A percentile compares a stretch with the other conserved stretches of the same genome.
phyloP scores from a whole-genome alignment of 192 early-diverging fungal genomes.

The Umbelopsis sp. region DNA sequence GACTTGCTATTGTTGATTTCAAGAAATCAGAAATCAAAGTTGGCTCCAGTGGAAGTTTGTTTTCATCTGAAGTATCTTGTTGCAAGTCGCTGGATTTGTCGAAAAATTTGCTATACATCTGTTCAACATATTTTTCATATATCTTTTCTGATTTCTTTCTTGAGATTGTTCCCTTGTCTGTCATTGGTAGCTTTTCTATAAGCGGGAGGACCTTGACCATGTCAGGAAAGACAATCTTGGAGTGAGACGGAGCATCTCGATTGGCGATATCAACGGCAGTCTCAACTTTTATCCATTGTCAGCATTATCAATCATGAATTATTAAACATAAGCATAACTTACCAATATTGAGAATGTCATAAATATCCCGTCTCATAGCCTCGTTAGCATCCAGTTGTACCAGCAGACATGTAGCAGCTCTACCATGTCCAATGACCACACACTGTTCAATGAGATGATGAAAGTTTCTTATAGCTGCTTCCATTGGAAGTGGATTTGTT shows the following conservation, averaged over 20 bases:
- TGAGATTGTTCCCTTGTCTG: constrained; percentile 32
- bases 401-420: constrained; percentile 13
- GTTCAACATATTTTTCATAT: constrained; percentile 51
- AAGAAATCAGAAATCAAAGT: constrained; percentile 13
- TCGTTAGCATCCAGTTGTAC: constrained; percentile 5
- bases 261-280: constrained; percentile 28
- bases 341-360: constrained; percentile 2
- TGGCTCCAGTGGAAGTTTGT: background rate
- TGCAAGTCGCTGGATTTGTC: background rate
- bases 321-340: background rate
- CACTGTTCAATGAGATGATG: constrained; percentile 19
- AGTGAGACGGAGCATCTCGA: constrained; percentile 23
- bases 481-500: constrained; percentile 36
- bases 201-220: constrained; percentile 32
- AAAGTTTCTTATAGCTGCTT: constrained; percentile 5
- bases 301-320: background rate
- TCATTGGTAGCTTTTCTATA: constrained; percentile 16
- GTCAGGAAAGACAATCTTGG: constrained; percentile 19
- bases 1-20: background rate
- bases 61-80: background rate
- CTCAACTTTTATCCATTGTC: background rate
- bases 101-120: constrained; percentile 55
- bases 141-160: constrained; percentile 46
- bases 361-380: background rate
- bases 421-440: constrained; percentile 21